Evolutionary conservation across 805 yeast species (phyloP).

Genomic region (Ogataea paraovalis): DNA sequence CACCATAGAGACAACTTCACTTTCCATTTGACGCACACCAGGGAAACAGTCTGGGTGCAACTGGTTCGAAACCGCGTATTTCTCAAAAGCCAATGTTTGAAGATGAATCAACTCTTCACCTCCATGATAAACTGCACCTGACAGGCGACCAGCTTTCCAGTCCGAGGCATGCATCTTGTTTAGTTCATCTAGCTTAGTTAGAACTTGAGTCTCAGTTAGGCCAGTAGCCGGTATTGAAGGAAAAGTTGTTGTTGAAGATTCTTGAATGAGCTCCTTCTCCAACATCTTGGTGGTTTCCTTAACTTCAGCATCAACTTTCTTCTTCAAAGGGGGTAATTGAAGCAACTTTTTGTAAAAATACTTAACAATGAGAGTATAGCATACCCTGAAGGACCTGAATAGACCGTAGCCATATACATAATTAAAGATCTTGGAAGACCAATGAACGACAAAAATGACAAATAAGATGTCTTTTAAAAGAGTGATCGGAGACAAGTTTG

Average conservation of each 20-base stretch:
- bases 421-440: background rate
- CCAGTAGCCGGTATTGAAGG: conserved; percentile 59
- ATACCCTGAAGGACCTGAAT: conserved; percentile 5
- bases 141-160: conserved; percentile 82
- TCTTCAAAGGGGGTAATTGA: conserved; percentile 36
- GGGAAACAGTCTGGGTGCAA: conserved; percentile 97
- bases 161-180: conserved; percentile 53
- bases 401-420: conserved; percentile 26
- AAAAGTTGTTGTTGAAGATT: conserved; percentile 42
- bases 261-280: conserved; percentile 55
- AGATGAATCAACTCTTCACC: conserved; percentile 71
- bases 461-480: background rate
- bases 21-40: conserved; percentile 92
- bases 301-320: conserved; percentile 61
- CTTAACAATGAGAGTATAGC: conserved; percentile 7
- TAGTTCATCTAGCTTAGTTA: conserved; percentile 47
- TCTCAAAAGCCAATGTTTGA: conserved; percentile 72
- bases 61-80: conserved; percentile 86
- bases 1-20: conserved; percentile 92
- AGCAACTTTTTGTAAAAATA: conserved; percentile 13
- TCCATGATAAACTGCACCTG: conserved; percentile 97
- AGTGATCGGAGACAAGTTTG: background rate
- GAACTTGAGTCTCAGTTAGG: conserved; percentile 41
- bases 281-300: conserved; percentile 41
- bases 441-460: background rate